These are phyloP conservation scores for Lindgomyces ingoldianus DNA, from an alignment of 495 filamentous ascomycete genomes.

Conservation along the genomic window DNA sequence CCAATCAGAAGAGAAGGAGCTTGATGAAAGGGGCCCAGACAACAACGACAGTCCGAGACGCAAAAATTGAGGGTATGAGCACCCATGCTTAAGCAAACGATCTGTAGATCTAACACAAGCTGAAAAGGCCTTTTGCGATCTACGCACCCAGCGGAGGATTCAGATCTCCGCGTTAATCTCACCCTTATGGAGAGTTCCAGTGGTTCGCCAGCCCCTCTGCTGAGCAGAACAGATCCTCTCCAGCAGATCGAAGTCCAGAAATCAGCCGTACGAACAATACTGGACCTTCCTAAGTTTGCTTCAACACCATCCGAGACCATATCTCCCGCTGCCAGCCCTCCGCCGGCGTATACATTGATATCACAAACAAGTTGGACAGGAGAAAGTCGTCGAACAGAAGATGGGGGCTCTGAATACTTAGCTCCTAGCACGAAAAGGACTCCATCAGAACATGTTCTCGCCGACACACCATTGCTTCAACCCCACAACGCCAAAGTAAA, in stretches of 20 bases:
- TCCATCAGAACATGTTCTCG: too few species aligned
- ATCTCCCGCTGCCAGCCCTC: not conserved
- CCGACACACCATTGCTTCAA: too few species aligned
- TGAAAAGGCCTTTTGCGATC: too few species aligned
- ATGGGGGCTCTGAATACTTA: not conserved
- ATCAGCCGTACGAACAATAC: not conserved
- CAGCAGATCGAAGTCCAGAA: not conserved
- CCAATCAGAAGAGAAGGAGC: conserved; percentile 11
- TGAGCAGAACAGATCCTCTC: not conserved
- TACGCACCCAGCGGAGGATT: too few species aligned
- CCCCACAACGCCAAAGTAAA: too few species aligned
- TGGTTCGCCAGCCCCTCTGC: too few species aligned
- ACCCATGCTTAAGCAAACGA: not conserved
- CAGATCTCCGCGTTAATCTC: too few species aligned
- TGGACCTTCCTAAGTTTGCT: not conserved
- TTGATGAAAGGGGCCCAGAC: not conserved
- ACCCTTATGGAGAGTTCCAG: too few species aligned
- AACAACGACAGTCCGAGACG: not conserved
- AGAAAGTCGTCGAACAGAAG: not conserved
- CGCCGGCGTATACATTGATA: not conserved
- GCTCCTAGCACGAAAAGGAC: too few species aligned
- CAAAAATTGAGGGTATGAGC: not conserved
- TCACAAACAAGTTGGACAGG: not conserved
- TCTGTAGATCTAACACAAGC: too few species aligned
- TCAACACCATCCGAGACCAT: not conserved